A percentile compares a stretch with the other conserved stretches of the same genome.
Conservation (phyloP, 345 rosid species). For the Salix udensis region DNA sequence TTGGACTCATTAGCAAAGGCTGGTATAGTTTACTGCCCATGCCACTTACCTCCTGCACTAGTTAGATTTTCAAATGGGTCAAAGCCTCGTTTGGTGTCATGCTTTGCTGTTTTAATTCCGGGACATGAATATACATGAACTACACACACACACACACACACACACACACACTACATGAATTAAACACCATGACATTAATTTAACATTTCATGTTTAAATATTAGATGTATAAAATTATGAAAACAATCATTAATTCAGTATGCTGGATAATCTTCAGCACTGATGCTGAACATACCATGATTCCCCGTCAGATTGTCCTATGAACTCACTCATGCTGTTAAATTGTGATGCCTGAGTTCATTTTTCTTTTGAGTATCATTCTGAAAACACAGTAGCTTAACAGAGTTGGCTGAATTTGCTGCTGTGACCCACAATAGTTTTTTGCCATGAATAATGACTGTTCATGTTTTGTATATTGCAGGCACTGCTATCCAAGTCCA, state of each 20-base stretch:
- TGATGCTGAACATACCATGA: neutral
- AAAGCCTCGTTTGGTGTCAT: neutral
- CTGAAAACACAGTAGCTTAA: neutral
- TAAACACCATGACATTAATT: too few relatives aligned
- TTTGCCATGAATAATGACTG: neutral
- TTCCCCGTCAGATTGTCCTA: neutral
- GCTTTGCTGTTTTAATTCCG: neutral
- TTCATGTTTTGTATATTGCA: conserved; percentile 26
- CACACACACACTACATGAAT: too few relatives aligned
- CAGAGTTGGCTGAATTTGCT: neutral
- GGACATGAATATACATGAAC: too few relatives aligned
- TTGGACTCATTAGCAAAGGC: neutral
- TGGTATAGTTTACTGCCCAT: neutral
- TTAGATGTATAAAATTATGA: neutral
- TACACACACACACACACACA: too few relatives aligned
- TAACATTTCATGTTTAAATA: too few relatives aligned
- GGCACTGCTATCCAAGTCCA: conserved; percentile 34
- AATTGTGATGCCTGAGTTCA: conserved; percentile 5
- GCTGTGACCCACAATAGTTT: neutral
- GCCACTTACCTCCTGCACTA: neutral
- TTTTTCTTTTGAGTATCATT: conserved; percentile 10
- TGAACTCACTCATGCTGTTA: conserved; percentile 19
- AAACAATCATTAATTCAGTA: neutral
- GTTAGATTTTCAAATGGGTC: neutral
- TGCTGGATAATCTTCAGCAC: neutral